Base-by-base conservation (phyloP, 2,329 filamentous ascomycete genomes). In the Cytospora leucostoma region DNA sequence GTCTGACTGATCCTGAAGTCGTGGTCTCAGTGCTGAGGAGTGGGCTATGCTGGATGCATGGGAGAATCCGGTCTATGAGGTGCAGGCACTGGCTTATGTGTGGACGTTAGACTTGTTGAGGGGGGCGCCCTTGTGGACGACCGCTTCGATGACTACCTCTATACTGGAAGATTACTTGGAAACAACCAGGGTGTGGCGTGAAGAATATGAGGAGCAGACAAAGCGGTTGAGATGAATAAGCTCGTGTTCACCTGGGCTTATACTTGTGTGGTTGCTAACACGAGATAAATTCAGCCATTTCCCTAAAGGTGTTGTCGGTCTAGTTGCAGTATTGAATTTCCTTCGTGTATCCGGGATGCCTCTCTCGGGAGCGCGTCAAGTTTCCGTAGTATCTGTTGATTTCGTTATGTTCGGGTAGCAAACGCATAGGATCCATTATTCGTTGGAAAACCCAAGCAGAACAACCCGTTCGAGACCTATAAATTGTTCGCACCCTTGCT, bases 21-120 rank as follows among this genome's bases (percentile, higher is more conserved):
- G 21, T 13, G 59, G 38, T 12, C 38, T 61, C 51, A 64, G 57
- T 12, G 35, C 40, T 4, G 32, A 37, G 8, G 63, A 67, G n/a
- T 67, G 65, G 65, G 40, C 44, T 4, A 13, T 67, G 0, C 47
- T 67, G 17, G 65, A 67, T 33, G 55, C 63, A 13, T 67, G 63
- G 19, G 65, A 67, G 38, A 64, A 67, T 49, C 54, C 61, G 3
- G 37, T 55, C 4, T 67, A 67, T 35, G 50, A 61, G 27, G 55
- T 67, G 33, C 61, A 56, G 50, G 59, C 51, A 1, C 32, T 61
- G 10, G 59, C 59, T 15, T 61, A 61, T 35, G 51, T 61, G 19
- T 61, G 59, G 59, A 61, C 59, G 7, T 7, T 10, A 11, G 51
- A 56, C 32, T 17, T 37, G 8, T 27, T 61, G 1, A 19, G 3